A percentile compares a stretch with the other conserved stretches of the same genome.
Evolutionary conservation across 2,329 filamentous ascomycete species (phyloP).

Genomic region (Claviceps pusilla): DNA sequence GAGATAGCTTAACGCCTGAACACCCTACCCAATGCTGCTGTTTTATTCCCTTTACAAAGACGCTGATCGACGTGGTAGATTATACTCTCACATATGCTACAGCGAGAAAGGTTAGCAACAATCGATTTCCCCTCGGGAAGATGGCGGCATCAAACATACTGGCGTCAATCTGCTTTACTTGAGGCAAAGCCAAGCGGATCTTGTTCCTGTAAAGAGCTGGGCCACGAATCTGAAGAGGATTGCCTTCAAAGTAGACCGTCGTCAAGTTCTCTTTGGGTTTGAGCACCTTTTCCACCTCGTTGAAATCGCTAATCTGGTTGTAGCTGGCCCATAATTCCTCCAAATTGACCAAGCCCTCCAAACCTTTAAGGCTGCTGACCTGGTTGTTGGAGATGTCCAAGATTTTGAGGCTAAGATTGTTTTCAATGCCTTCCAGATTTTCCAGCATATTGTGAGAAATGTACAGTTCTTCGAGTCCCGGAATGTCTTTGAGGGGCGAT

Average conservation of each 20-base stretch:
- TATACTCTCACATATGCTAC: constrained; percentile 7
- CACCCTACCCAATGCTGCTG: background rate
- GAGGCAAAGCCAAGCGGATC: constrained; percentile 70
- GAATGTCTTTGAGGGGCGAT: constrained; percentile 56
- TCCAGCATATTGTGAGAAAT: constrained; percentile 88
- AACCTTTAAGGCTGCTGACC: constrained; percentile 57
- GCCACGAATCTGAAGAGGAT: constrained; percentile 64
- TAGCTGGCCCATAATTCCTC: constrained; percentile 93
- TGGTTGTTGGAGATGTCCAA: constrained; percentile 86
- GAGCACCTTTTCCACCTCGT: constrained; percentile 66
- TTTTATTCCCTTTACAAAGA: background rate
- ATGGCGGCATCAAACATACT: constrained; percentile 48
- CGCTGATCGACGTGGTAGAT: background rate
- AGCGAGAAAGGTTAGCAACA: background rate
- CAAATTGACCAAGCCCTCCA: constrained; percentile 53
- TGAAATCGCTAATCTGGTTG: constrained; percentile 66
- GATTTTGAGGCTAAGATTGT: constrained; percentile 52
- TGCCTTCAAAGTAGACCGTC: constrained; percentile 94
- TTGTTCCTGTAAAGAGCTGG: constrained; percentile 92
- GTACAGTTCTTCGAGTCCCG: constrained; percentile 79
- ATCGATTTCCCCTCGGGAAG: background rate
- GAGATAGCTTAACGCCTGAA: background rate
- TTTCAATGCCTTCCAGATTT: constrained; percentile 57
- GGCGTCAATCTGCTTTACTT: constrained; percentile 87
- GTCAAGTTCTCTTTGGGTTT: constrained; percentile 63